A percentile compares a stretch with the other conserved stretches of the same genome.
These are phyloP conservation scores for Cladosporium austrohemisphaericum DNA, from an alignment of 2,329 filamentous ascomycete genomes.

Conservation along the genomic window DNA sequence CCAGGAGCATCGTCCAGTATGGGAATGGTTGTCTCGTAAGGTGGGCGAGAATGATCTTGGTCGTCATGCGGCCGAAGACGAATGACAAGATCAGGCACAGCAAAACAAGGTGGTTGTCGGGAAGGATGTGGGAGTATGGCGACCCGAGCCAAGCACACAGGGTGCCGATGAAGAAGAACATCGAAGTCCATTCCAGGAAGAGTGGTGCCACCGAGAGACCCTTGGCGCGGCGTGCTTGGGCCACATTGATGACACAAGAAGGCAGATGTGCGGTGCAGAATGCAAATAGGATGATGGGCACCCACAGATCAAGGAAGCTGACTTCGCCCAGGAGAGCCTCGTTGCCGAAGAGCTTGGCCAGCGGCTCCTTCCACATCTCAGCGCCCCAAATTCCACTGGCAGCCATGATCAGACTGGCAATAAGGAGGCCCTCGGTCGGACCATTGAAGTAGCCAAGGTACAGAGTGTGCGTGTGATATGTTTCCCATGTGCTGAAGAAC, in stretches of 20 bases:
- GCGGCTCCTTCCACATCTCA: slow-evolving; percentile 74
- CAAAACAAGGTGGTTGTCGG: slow-evolving; percentile 81
- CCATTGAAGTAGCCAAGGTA: slow-evolving; percentile 97
- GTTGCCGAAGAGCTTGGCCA: slow-evolving; percentile 65
- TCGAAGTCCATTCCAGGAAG: slow-evolving; percentile 91
- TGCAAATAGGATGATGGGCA: slow-evolving; percentile 51
- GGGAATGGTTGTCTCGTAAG: slow-evolving; percentile 91
- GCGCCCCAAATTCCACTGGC: slow-evolving; percentile 85
- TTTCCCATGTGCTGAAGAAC: slow-evolving; percentile 99
- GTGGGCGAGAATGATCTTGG: slow-evolving; percentile 97
- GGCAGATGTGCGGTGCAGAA: slow-evolving; percentile 67
- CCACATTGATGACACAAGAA: slow-evolving; percentile 83
- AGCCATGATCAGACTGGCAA: slow-evolving; percentile 82
- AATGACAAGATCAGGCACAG: slow-evolving; percentile 95
- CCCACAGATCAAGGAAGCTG: slow-evolving; percentile 85
- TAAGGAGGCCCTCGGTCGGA: slow-evolving; percentile 88
- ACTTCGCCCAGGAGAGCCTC: slow-evolving; percentile 63
- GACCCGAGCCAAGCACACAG: slow-evolving; percentile 85
- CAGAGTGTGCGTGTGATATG: slow-evolving; percentile 95
- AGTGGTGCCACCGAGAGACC: slow-evolving; percentile 74
- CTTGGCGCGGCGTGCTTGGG: slow-evolving; percentile 66
- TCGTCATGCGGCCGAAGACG: slow-evolving; percentile 96
- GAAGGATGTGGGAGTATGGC: slow-evolving; percentile 75
- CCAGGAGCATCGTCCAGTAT: slow-evolving; percentile 90
- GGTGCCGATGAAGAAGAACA: slow-evolving; percentile 72